These are phyloP conservation scores for Tilletia horrida DNA, from an alignment of 1,284 basidiomycete genomes.

Conservation along the genomic window DNA sequence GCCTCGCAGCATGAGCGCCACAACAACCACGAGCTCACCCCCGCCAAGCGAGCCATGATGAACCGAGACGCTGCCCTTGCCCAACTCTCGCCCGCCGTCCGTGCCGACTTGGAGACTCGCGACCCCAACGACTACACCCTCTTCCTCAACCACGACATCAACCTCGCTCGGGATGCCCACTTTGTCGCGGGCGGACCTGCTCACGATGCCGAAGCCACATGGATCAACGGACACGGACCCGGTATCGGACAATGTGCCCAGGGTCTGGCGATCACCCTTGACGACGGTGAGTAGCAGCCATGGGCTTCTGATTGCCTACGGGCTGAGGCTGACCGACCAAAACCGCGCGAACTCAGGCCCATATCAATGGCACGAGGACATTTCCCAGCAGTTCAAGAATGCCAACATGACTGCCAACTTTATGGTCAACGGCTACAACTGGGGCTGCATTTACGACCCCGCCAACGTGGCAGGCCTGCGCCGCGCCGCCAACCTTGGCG, in stretches of 20 bases:
- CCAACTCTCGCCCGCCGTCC: conserved; percentile 11
- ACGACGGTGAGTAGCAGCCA: conserved; percentile 17
- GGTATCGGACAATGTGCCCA: conserved; percentile 14
- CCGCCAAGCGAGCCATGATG: conserved; percentile 5
- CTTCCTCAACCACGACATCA: conserved; percentile 5
- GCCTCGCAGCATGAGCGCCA: not conserved
- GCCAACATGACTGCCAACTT: conserved; percentile 14
- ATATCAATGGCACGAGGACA: conserved; percentile 9
- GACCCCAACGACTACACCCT: conserved; percentile 17
- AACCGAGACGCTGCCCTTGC: conserved; percentile 13
- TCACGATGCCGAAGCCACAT: conserved; percentile 15
- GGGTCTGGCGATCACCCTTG: not conserved
- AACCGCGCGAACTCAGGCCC: no score
- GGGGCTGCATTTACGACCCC: conserved; percentile 9
- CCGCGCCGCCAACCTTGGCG: conserved; percentile 6
- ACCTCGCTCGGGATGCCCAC: not conserved
- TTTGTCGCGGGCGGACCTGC: conserved; percentile 17
- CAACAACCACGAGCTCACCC: conserved; percentile 9
- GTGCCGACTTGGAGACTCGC: conserved; percentile 8
- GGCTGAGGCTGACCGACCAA: no score
- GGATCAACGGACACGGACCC: conserved; percentile 20
- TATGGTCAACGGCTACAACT: conserved; percentile 20
- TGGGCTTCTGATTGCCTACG: no score
- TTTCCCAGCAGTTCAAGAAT: not conserved
- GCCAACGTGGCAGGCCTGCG: conserved; percentile 8